A percentile compares a stretch with the other conserved stretches of the same genome.
Conservation (phyloP, 1,139 yeast species). For the Eremothecium gossypii region DNA sequence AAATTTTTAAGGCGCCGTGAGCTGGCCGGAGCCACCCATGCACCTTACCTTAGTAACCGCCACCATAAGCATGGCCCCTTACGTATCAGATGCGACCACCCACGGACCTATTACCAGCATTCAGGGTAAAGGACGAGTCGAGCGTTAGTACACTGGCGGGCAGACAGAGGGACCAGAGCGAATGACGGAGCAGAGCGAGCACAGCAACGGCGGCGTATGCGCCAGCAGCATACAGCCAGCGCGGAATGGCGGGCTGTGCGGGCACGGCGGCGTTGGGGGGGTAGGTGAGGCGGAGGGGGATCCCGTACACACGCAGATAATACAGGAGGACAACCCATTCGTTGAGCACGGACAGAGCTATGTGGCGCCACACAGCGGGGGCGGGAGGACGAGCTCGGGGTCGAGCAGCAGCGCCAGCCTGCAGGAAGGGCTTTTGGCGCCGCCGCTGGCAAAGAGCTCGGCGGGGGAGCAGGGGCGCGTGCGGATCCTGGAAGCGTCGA, state of each 20-base stretch:
- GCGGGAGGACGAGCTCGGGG: constrained; percentile 7
- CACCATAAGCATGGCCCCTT: not conserved
- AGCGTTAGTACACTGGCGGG: too few relatives aligned
- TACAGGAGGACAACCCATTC: constrained; percentile 27
- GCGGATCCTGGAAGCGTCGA: constrained; percentile 66
- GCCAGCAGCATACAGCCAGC: too few relatives aligned
- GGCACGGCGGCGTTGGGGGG: too few relatives aligned
- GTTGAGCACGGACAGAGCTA: constrained; percentile 9
- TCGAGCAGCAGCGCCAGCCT: constrained; percentile 10
- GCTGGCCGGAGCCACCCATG: not conserved
- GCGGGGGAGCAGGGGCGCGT: constrained; percentile 12
- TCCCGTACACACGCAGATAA: constrained; percentile 24
- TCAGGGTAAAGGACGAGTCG: too few relatives aligned
- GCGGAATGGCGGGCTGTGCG: too few relatives aligned
- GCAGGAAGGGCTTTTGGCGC: constrained; percentile 6
- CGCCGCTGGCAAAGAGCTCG: constrained; percentile 1
- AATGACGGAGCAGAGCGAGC: too few relatives aligned
- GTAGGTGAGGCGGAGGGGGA: not conserved
- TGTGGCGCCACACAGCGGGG: constrained; percentile 1
- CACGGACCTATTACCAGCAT: too few relatives aligned
- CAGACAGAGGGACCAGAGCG: too few relatives aligned
- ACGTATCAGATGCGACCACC: too few relatives aligned
- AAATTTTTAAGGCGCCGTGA: not conserved
- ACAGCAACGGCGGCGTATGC: too few relatives aligned
- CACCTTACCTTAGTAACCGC: not conserved